A percentile compares a stretch with the other conserved stretches of the same genome.
phyloP scores from a whole-genome alignment of 345 rosid genomes.

The Rhodomyrtus tomentosa region DNA sequence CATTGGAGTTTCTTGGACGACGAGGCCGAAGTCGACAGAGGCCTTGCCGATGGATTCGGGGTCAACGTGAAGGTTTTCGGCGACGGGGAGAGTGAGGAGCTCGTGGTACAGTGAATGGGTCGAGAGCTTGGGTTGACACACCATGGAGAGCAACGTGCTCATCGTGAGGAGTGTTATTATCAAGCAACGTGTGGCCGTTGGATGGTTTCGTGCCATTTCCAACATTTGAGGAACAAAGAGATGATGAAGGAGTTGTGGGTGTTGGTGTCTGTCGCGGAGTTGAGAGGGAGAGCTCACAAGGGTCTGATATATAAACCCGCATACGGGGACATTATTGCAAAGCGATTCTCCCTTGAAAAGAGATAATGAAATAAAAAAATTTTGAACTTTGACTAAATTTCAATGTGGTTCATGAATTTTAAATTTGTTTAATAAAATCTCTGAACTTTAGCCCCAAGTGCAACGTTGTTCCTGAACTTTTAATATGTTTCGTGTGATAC shows the following conservation, averaged over 20 bases:
- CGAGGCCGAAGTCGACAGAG: constrained; percentile 23
- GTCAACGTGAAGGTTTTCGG: constrained; percentile 8
- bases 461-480: no score
- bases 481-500: no score
- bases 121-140: neutral
- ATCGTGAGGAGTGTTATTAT: neutral
- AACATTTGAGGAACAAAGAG: neutral
- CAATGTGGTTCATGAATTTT: no score
- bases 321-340: neutral
- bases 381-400: no score
- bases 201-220: neutral
- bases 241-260: neutral
- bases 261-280: neutral
- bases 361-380: no score
- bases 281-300: neutral
- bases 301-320: neutral
- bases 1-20: constrained; percentile 9
- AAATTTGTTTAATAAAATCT: no score
- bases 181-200: neutral
- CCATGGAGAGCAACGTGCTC: neutral
- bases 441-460: no score
- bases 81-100: neutral
- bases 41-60: constrained; percentile 7
- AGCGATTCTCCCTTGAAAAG: neutral
- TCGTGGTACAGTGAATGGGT: neutral